Conservation (phyloP, 495 filamentous ascomycete species). For the Penicillium ucsense region DNA sequence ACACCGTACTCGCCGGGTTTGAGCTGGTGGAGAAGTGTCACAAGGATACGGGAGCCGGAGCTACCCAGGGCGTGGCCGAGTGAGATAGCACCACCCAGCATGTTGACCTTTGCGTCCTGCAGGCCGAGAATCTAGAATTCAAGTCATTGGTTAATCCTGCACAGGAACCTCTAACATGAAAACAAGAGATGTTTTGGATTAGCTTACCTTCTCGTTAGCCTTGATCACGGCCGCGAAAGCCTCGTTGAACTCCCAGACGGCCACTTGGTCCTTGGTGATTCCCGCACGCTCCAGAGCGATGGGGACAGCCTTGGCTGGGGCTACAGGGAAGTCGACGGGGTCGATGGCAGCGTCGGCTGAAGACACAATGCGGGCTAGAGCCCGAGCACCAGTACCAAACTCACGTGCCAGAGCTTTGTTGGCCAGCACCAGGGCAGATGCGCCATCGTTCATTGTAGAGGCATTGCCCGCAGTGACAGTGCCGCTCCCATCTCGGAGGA, state of each 20-base stretch:
- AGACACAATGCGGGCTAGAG: constrained; percentile 74
- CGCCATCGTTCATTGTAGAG: constrained; percentile 88
- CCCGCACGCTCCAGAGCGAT: constrained; percentile 83
- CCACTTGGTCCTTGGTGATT: constrained; percentile 78
- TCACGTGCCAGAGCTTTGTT: constrained; percentile 66
- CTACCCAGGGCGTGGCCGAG: constrained; percentile 92
- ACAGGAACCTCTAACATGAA: too few species aligned
- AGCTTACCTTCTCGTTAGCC: constrained; percentile 74
- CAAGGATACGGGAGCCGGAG: constrained; percentile 86
- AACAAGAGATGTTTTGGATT: too few species aligned
- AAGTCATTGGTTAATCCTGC: constrained; percentile 7
- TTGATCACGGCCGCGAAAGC: constrained; percentile 95
- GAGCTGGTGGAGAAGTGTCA: constrained; percentile 81
- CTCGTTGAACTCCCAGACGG: constrained; percentile 97
- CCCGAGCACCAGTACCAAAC: constrained; percentile 61
- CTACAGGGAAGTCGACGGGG: constrained; percentile 91
- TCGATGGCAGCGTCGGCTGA: constrained; percentile 87
- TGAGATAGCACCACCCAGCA: constrained; percentile 82
- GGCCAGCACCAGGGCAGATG: constrained; percentile 78
- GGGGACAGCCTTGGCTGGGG: constrained; percentile 85
- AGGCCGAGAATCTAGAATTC: constrained; percentile 61
- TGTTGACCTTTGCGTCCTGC: constrained; percentile 69
- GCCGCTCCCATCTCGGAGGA: constrained; percentile 70
- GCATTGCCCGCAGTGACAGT: constrained; percentile 93
- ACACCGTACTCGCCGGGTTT: constrained; percentile 88